phyloP scores from a whole-genome alignment of 2,329 filamentous ascomycete genomes.

The Oidium heveae region DNA sequence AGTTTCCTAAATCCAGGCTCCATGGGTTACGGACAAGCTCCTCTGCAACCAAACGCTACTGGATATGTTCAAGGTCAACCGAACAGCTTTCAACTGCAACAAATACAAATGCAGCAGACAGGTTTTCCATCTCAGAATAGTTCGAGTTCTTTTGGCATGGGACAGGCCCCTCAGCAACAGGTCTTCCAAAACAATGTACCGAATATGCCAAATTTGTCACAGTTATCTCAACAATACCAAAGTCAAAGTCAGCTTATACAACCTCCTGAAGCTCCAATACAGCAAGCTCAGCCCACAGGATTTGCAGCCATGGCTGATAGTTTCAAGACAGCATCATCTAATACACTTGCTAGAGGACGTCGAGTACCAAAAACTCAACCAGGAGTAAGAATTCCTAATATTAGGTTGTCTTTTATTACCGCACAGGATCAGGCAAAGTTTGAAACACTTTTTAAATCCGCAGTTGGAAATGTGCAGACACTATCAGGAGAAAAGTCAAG shows the following conservation, averaged over 20 bases:
- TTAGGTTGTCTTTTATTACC: conserved; percentile 86
- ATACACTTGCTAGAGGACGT: conserved; percentile 19
- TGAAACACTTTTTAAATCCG: conserved; percentile 90
- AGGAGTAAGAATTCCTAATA: conserved; percentile 66
- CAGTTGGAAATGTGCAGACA: conserved; percentile 59
- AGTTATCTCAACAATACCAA: conserved; percentile 13
- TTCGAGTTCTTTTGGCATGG: conserved; percentile 13
- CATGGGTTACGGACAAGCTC: conserved; percentile 15
- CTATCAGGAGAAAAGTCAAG: conserved; percentile 83
- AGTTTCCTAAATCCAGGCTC: conserved; percentile 13
- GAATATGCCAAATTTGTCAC: conserved; percentile 12
- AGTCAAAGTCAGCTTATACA: conserved; percentile 15
- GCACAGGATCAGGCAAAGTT: conserved; percentile 89
- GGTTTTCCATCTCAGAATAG: conserved; percentile 26
- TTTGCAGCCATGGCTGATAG: conserved; percentile 42
- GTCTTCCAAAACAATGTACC: conserved; percentile 13
- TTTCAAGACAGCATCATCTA: conserved; percentile 26
- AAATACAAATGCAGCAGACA: conserved; percentile 28
- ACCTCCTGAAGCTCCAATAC: conserved; percentile 29
- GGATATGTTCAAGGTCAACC: conserved; percentile 13
- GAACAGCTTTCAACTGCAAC: conserved; percentile 27
- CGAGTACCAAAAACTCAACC: conserved; percentile 27
- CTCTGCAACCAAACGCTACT: conserved; percentile 12
- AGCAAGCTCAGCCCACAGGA: conserved; percentile 40
- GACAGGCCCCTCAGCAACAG: conserved; percentile 23